Evolutionary conservation across 495 filamentous ascomycete genomes (phyloP).

Genomic region (Xylaria bambusicola): DNA sequence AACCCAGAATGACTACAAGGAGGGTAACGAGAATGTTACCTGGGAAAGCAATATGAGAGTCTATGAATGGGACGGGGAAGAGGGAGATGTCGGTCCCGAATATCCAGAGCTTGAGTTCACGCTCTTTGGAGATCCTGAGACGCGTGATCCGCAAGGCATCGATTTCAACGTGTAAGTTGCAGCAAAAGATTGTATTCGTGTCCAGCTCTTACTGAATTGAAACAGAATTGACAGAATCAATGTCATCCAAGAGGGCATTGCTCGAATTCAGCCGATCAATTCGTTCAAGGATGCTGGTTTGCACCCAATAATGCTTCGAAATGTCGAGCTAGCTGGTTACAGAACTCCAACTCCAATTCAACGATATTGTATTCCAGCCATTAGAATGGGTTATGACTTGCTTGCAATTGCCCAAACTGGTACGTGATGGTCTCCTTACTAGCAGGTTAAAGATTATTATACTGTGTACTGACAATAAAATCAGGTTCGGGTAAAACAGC

Average conservation of each 20-base stretch:
- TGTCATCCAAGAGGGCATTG: slow-evolving; percentile 60
- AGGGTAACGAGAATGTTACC: slow-evolving; percentile 30
- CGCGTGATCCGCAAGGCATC: slow-evolving; percentile 40
- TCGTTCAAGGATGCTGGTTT: slow-evolving; percentile 77
- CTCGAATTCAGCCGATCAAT: slow-evolving; percentile 54
- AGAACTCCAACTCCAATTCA: slow-evolving; percentile 81
- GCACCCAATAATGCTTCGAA: slow-evolving; percentile 79
- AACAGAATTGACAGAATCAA: slow-evolving; percentile 56
- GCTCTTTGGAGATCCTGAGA: slow-evolving; percentile 62
- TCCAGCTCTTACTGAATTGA: slow-evolving; percentile 3
- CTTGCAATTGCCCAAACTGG: slow-evolving; percentile 91
- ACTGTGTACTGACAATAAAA: slow-evolving; percentile 5
- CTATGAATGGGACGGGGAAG: slow-evolving; percentile 86
- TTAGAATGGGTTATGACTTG: slow-evolving; percentile 71
- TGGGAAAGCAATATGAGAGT: slow-evolving; percentile 55
- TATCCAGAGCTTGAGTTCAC: slow-evolving; percentile 66
- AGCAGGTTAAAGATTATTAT: not conserved
- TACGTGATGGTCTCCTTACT: slow-evolving; percentile 44
- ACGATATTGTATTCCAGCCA: slow-evolving; percentile 75
- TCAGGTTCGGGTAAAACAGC: slow-evolving; percentile 94
- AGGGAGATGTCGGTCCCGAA: slow-evolving; percentile 78
- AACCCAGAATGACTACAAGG: slow-evolving; percentile 57
- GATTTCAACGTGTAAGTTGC: slow-evolving; percentile 51
- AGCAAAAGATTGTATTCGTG: not conserved
- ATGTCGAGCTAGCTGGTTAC: slow-evolving; percentile 68